phyloP scores from a whole-genome alignment of 805 yeast species.

The Suhomyces faveliae region DNA sequence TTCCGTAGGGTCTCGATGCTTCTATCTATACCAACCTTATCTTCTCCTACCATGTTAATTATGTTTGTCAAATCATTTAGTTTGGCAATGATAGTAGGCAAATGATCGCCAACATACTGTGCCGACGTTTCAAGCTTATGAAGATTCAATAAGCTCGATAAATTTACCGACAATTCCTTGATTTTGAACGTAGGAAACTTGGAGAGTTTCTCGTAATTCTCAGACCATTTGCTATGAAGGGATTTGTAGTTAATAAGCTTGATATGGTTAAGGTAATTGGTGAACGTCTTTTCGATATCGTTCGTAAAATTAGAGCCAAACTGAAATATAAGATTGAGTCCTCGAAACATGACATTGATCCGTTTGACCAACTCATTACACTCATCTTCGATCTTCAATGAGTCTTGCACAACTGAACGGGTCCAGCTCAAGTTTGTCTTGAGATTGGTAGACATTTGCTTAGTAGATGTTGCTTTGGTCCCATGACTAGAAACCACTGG shows the following conservation, averaged over 20 bases:
- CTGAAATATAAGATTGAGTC: conserved; percentile 47
- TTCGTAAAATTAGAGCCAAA: conserved; percentile 48
- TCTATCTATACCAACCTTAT: conserved; percentile 36
- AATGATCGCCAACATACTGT: conserved; percentile 19
- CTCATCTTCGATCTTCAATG: conserved; percentile 30
- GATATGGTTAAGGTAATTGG: conserved; percentile 34
- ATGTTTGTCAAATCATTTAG: conserved; percentile 32
- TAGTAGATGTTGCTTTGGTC: background rate
- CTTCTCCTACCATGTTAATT: conserved; percentile 38
- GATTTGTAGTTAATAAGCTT: conserved; percentile 42
- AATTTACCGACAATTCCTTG: conserved; percentile 22
- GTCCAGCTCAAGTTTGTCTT: conserved; percentile 54
- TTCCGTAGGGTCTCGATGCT: conserved; percentile 42
- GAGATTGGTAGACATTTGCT: conserved; percentile 19
- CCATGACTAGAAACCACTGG: background rate
- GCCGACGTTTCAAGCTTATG: conserved; percentile 31
- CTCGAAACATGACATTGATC: conserved; percentile 42
- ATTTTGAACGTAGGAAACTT: conserved; percentile 37
- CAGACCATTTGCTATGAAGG: conserved; percentile 35
- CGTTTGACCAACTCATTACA: conserved; percentile 29
- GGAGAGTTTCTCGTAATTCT: conserved; percentile 34
- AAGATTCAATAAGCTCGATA: conserved; percentile 34
- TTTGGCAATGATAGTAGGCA: conserved; percentile 30
- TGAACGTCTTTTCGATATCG: conserved; percentile 49
- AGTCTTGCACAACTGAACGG: conserved; percentile 43